Evolutionary conservation across 805 yeast species (phyloP), one percentile per base, ranked within the genome.

Genomic region (Maudiozyma barnettii): DNA sequence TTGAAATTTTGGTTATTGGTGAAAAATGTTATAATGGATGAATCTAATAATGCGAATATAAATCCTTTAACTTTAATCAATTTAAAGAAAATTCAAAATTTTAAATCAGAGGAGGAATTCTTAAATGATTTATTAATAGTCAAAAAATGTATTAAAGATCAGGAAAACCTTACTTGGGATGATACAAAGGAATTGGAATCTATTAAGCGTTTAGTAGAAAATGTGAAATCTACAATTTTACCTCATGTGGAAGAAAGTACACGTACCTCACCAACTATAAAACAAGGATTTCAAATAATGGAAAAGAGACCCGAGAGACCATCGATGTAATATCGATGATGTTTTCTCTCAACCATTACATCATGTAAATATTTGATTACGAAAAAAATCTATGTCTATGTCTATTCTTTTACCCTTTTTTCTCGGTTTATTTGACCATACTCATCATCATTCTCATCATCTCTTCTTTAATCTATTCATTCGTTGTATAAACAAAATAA

Each of bases 1-100:
- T 36, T 64, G 46, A 60, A 58, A 45, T 52, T 60, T 36, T 65
- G 69, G 69, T 44, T 64, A 33, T 42, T 61, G 13, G 29, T 48
- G n/a, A 60, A 59, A 44, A 54, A 54, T 22, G 44, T 51, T 2
- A 41, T 61, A 35, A 50, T 54, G 26, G 59, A 57, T 44, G 65
- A 61, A 45, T n/a, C 41, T 16, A 46, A 64, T 58, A 43, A 53
- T 50, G 19, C 40, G 5, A 36, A 50, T 6, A 49, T 57, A 46
- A 46, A 51, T 14, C 45, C 43, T 1, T 37, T 53, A 2, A 61
- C 67, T 10, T 41, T 61, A 33, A 49, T 51, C 38, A 60, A 60
- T 41, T 43, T 63, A 40, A 47, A 50, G 33, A 64, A 59, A 39
- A 49, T 57, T 47, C 31, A 49, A 4, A 31, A 47, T 16, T 56